Evolutionary conservation across 2,329 filamentous ascomycete species (phyloP), one percentile per base, ranked within the genome.

Genomic region (Cryphonectria japonica): DNA sequence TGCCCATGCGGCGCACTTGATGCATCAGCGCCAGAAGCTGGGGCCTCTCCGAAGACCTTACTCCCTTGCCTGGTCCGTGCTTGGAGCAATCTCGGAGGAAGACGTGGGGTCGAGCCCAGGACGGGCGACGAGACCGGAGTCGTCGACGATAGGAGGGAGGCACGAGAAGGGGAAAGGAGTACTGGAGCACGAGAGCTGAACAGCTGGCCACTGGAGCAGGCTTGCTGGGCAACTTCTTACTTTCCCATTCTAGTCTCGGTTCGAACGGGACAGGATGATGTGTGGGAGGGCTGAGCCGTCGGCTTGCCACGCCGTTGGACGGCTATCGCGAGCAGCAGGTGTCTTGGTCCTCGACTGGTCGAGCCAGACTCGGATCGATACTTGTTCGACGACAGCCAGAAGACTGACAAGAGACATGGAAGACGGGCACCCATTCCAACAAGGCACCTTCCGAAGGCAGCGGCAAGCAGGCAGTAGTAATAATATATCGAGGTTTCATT

Each of bases 401-500:
- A 57, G n/a, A 9, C 52, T 13, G 52, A 26, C 52, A n/a, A 54
- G 8, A n/a, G 57, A 34, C 13, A 37, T 34, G 7, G 57, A 7
- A 37, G 29, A 37, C 29, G 37, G 8, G 26, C 54, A 32, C 6
- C 43, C 6, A 6, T 22, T 46, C 34, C 34, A 39, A 6, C 46
- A n/a, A 50, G 26, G 29, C 59, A 61, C 59, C 59, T 61, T 39
- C 59, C 32, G 26, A 67, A 59, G 65, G 65, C 26, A 22, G 52
- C 22, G 54, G 66, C 37, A 43, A 43, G 32, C 22, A 26, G 26
- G 52, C 61, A n/a, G 46, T 50, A 46, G 43, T 46, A 46, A 46
- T 46, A 60, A 61, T 67, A 61, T 67, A 67, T 67, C 57, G 66
- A 67, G 66, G 66, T 67, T 50, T 54, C 66, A 67, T 60, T 39